Evolutionary conservation across 495 filamentous ascomycete genomes (phyloP).

Genomic region (Aspergillus conjunctus): DNA sequence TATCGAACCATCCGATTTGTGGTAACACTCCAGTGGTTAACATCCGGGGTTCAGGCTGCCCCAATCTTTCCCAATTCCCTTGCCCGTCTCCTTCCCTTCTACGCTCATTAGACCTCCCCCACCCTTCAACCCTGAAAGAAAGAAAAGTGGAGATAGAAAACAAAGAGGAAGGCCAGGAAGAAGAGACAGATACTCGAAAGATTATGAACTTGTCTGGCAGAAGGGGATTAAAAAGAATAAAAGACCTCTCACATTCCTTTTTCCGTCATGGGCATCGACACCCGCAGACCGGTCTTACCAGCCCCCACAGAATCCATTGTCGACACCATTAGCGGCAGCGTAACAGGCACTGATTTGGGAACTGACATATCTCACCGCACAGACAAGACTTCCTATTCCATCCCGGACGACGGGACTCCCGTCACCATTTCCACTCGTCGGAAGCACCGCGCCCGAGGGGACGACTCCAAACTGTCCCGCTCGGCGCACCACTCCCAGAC

Average conservation of each 20-base stretch:
- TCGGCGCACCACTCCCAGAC: slow-evolving; percentile 73
- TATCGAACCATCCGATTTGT: slow-evolving; percentile 22
- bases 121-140: slow-evolving; percentile 11
- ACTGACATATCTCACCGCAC: slow-evolving; percentile 76
- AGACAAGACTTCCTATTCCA: slow-evolving; percentile 81
- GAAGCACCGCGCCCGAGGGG: slow-evolving; percentile 57
- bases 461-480: slow-evolving; percentile 52
- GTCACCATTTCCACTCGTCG: slow-evolving; percentile 80
- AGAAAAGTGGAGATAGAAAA: slow-evolving; percentile 10
- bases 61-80: slow-evolving; percentile 11
- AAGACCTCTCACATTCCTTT: slow-evolving; percentile 18
- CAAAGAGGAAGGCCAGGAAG: slow-evolving; percentile 2
- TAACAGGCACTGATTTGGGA: slow-evolving; percentile 71
- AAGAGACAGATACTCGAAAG: slow-evolving; percentile 15
- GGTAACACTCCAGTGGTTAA: slow-evolving; percentile 22
- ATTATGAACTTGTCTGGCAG: slow-evolving; percentile 43
- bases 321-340: slow-evolving; percentile 57
- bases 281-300: slow-evolving; percentile 68
- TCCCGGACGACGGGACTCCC: slow-evolving; percentile 94
- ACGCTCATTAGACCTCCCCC: slow-evolving; percentile 5
- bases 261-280: slow-evolving; percentile 71
- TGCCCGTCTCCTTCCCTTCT: slow-evolving; percentile 9
- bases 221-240: slow-evolving; percentile 19
- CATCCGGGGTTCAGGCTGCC: slow-evolving; percentile 17
- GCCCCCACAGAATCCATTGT: slow-evolving; percentile 79